A percentile compares a stretch with the other conserved stretches of the same genome.
Evolutionary conservation across 345 rosid species (phyloP).

Genomic region (Gossypium ekmanianum): DNA sequence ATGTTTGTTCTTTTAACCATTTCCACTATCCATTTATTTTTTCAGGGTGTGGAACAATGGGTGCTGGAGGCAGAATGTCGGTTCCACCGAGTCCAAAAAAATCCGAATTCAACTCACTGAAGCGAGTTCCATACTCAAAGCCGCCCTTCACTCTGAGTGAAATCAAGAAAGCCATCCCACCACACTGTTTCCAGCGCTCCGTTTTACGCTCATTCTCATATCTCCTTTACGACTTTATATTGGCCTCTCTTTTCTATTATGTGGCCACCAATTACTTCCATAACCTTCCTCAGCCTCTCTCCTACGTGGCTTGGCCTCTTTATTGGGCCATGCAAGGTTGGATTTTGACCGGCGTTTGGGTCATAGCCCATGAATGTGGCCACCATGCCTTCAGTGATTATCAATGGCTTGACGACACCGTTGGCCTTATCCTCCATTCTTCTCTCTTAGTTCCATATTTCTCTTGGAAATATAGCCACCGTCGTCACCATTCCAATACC

Average conservation of each 20-base stretch:
- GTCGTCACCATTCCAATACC: constrained; percentile 90
- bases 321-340: constrained; percentile 86
- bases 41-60: constrained; percentile 54
- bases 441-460: constrained; percentile 82
- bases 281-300: constrained; percentile 50
- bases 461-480: constrained; percentile 91
- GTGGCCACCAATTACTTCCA: constrained; percentile 53
- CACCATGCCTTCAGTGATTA: constrained; percentile 94
- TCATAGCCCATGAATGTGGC: constrained; percentile 90
- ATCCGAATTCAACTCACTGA: constrained; percentile 26
- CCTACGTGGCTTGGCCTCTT: constrained; percentile 68
- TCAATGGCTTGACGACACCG: constrained; percentile 80
- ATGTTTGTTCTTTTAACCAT: not conserved
- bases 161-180: constrained; percentile 79
- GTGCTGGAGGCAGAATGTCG: constrained; percentile 76
- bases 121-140: constrained; percentile 55
- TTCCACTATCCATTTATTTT: not conserved
- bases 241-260: constrained; percentile 52
- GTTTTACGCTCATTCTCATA: constrained; percentile 74
- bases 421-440: constrained; percentile 83
- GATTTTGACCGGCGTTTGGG: constrained; percentile 77
- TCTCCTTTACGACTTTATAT: constrained; percentile 46
- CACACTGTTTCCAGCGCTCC: constrained; percentile 84
- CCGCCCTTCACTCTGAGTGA: constrained; percentile 73
- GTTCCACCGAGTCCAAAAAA: constrained; percentile 38